These are phyloP conservation scores for barrel medic (Medicago truncatula) DNA, from an alignment of 306 rosid species.

Conservation along the genomic window DNA sequence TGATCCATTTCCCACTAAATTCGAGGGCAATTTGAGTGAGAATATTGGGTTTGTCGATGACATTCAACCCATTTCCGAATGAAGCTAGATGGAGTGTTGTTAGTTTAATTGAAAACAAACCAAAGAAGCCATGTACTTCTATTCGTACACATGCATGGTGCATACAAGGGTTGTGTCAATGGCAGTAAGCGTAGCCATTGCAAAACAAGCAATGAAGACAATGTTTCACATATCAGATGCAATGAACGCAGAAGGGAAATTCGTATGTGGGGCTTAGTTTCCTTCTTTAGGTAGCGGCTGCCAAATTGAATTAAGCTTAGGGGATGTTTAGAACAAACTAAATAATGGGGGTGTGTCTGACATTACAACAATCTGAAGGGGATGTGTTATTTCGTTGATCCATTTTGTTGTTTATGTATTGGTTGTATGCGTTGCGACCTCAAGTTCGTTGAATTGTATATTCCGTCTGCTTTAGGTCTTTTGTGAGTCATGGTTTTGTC, in stretches of 20 bases:
- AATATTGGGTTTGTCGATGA: slow-evolving; percentile 68
- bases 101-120: slow-evolving; percentile 54
- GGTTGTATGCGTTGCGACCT: background rate
- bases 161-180: background rate
- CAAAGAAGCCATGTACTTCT: background rate
- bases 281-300: background rate
- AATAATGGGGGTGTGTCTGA: background rate
- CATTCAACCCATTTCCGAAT: slow-evolving; percentile 86
- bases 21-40: background rate
- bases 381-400: background rate
- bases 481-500: background rate
- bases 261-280: background rate
- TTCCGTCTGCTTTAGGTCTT: background rate
- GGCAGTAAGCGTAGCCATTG: background rate
- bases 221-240: background rate
- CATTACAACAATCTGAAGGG: background rate
- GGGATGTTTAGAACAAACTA: background rate
- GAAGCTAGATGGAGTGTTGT: slow-evolving; percentile 95
- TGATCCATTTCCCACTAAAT: background rate
- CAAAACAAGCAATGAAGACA: background rate
- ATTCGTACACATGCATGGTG: background rate
- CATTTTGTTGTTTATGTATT: background rate
- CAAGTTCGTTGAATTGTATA: background rate
- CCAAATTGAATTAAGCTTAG: background rate
- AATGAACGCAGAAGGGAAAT: background rate